These are phyloP conservation scores for Bisporella sp. DNA, from an alignment of 2,329 filamentous ascomycete species.

Conservation along the genomic window DNA sequence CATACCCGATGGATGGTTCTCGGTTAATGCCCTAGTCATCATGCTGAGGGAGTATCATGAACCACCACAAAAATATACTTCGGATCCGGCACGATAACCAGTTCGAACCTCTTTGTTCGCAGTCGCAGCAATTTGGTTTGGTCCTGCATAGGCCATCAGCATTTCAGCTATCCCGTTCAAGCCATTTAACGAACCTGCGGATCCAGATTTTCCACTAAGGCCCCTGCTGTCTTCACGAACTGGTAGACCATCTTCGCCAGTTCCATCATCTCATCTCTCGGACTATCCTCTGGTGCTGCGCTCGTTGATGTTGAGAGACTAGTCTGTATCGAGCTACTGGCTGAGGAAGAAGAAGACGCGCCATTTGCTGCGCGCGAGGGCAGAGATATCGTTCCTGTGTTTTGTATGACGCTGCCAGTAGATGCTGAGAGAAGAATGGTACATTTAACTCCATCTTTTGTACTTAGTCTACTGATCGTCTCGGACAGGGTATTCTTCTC, in stretches of 20 bases:
- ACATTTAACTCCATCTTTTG: not conserved
- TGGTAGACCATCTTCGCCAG: conserved; percentile 71
- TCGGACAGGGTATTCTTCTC: not conserved
- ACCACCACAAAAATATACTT: conserved; percentile 76
- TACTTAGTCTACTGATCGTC: not conserved
- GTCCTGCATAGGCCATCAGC: conserved; percentile 41
- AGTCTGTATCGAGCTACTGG: not conserved
- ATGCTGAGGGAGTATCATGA: conserved; percentile 49
- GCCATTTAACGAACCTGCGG: conserved; percentile 45
- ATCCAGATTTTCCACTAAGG: conserved; percentile 66
- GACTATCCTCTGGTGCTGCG: not conserved
- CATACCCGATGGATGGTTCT: too few relatives aligned
- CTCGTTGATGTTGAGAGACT: not conserved
- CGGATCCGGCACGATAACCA: conserved; percentile 74
- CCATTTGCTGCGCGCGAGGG: too few relatives aligned
- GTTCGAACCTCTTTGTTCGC: conserved; percentile 77
- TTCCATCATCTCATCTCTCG: conserved; percentile 41
- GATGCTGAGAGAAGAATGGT: not conserved
- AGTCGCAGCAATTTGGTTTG: conserved; percentile 70
- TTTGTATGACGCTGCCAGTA: not conserved
- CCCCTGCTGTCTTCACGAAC: conserved; percentile 63
- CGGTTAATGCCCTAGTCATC: too few relatives aligned
- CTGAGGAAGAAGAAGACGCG: not conserved
- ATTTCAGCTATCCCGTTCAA: conserved; percentile 3
- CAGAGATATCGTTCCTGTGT: not conserved